Base-by-base conservation (phyloP, 805 yeast species). In the Jamesozyma gamospora region DNA sequence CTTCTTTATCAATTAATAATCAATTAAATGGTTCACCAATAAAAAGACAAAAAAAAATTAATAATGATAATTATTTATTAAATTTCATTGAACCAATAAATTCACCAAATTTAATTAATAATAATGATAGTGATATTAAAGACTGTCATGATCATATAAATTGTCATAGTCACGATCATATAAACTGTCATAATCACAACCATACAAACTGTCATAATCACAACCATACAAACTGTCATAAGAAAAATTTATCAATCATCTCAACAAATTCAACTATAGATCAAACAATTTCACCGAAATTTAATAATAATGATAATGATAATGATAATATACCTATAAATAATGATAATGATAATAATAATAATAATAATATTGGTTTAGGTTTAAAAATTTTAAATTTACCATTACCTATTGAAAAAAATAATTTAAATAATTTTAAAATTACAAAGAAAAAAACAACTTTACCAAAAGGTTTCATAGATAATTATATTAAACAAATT, bases 381-480 rank as follows among this genome's bases (percentile, higher is more conserved):
- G 55, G 57, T 8, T 37, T 51, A 27, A 46, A 5, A 5, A 8
- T 21, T 21, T 21, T 16, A 4, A 24, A n/a, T 3, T 14, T 16
- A n/a, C 34, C 32, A 27, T 35, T 29, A 7, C 35, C 40, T 9
- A 27, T 31, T 4, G 40, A 37, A 8, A 25, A n/a, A 14, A 26
- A n/a, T n/a, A n/a, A n/a, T n/a, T n/a, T 16, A 13, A 19, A 19
- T 9, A 55, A 57, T 34, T 60, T 60, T 2, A 54, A 54, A 34
- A 54, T 54, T 3, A 56, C 62, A 2, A 47, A 53, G 33, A 58
- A 56, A 37, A 50, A 52, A n/a, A 50, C 60, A 1, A 58, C 63
- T n/a, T 41, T 88, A 25, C 96, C 95, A 16, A 86, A 92, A 3
- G 96, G 96, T 3, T 82, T 85, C 35, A 74, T 88, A 32, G 97